Conservation (phyloP, 495 filamentous ascomycete genomes). For the Antarctomyces pellizariae region DNA sequence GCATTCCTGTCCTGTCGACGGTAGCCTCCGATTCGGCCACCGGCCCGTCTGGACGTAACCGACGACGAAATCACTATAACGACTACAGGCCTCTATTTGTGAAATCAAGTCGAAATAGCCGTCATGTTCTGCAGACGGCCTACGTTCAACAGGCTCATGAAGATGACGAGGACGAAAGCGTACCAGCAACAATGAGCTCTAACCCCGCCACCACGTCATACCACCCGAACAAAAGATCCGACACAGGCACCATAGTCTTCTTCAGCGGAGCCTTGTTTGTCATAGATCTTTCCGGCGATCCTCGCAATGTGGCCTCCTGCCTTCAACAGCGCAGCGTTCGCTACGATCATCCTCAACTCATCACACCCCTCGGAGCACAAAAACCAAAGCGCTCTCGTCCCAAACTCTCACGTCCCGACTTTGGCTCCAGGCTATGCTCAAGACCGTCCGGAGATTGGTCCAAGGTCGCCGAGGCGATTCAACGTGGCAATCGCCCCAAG, state of each 20-base stretch:
- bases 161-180: too few relatives aligned
- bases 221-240: too few relatives aligned
- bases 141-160: too few relatives aligned
- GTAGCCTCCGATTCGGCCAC: too few relatives aligned
- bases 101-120: too few relatives aligned
- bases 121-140: too few relatives aligned
- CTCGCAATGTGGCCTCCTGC: conserved; percentile 16
- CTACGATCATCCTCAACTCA: conserved; percentile 8
- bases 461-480: conserved; percentile 5
- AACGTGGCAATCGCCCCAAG: conserved; percentile 7
- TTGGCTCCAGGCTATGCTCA: conserved; percentile 20
- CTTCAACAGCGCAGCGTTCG: conserved; percentile 18
- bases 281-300: conserved; percentile 50
- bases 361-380: conserved; percentile 5
- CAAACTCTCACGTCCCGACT: conserved; percentile 12
- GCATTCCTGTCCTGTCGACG: too few relatives aligned
- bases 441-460: conserved; percentile 19
- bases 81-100: too few relatives aligned
- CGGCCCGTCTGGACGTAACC: too few relatives aligned
- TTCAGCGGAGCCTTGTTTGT: conserved; percentile 54
- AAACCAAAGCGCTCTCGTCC: conserved; percentile 2
- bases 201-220: conserved; percentile 19
- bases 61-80: too few relatives aligned
- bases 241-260: conserved; percentile 56
- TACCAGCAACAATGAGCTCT: too few relatives aligned